A percentile compares a stretch with the other conserved stretches of the same genome.
These are phyloP conservation scores for Gymnopilus dilepis DNA, from an alignment of 768 basidiomycete species.

Conservation along the genomic window DNA sequence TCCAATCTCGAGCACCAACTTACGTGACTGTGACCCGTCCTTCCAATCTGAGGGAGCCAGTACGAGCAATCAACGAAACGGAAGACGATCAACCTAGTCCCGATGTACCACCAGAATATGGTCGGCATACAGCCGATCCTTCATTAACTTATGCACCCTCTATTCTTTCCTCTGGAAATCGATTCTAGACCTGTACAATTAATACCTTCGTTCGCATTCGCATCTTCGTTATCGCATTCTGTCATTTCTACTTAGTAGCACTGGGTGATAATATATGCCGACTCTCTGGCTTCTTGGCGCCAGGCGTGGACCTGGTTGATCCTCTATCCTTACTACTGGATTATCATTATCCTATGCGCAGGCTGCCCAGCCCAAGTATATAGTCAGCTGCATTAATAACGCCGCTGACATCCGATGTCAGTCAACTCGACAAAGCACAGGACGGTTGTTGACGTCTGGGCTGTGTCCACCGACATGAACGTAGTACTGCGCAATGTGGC, in stretches of 20 bases:
- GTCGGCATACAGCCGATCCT: slow-evolving; percentile 25
- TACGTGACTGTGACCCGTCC: slow-evolving; percentile 25
- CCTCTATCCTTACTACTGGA: no score
- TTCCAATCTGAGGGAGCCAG: slow-evolving; percentile 18
- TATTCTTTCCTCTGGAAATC: slow-evolving; percentile 27
- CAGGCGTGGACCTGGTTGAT: no score
- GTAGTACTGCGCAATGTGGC: no score
- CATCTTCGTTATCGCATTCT: not conserved
- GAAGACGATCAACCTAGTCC: slow-evolving; percentile 9
- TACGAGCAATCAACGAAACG: slow-evolving; percentile 11
- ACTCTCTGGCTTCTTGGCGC: not conserved
- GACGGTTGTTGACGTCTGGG: no score
- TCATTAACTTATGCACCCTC: slow-evolving; percentile 28
- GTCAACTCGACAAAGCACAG: no score
- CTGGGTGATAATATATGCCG: not conserved
- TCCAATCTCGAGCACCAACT: slow-evolving; percentile 25
- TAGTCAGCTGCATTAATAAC: no score
- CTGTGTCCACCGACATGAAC: no score
- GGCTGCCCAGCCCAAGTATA: no score
- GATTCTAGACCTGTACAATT: slow-evolving; percentile 18
- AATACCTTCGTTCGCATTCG: not conserved
- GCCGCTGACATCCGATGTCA: no score
- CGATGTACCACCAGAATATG: slow-evolving; percentile 28
- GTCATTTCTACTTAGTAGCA: not conserved
- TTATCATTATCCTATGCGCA: no score